Evolutionary conservation across 169 alveolate genomes (phyloP).

Genomic region (Plasmodium yoelii): DNA sequence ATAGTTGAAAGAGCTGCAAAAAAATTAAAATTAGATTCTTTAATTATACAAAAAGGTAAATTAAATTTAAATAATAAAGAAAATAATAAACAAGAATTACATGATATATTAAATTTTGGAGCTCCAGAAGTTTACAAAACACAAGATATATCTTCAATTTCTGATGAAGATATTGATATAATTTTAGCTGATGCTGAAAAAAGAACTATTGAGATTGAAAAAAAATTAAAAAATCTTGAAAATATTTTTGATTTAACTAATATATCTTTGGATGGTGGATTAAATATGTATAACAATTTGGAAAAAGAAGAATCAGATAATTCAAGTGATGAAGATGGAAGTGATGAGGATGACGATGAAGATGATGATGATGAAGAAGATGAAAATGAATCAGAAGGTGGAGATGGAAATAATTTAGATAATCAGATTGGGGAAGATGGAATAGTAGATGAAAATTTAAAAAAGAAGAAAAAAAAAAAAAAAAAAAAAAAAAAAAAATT

Average conservation of each 20-base stretch:
- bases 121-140: slow-evolving; percentile 93
- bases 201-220: slow-evolving; percentile 91
- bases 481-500: slow-evolving; percentile 32
- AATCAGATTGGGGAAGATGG: too few relatives aligned
- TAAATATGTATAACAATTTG: slow-evolving; percentile 80
- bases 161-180: slow-evolving; percentile 92
- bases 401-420: not conserved
- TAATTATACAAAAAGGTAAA: slow-evolving; percentile 97
- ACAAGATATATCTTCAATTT: slow-evolving; percentile 86
- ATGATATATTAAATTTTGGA: slow-evolving; percentile 92
- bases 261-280: slow-evolving; percentile 86
- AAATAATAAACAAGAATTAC: slow-evolving; percentile 91
- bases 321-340: slow-evolving; percentile 73
- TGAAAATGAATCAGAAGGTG: not conserved
- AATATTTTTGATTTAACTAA: slow-evolving; percentile 81
- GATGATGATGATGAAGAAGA: slow-evolving; percentile 10
- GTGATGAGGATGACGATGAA: slow-evolving; percentile 51
- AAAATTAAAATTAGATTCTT: slow-evolving; percentile 96
- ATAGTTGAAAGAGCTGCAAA: slow-evolving; percentile 96
- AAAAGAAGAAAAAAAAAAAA: slow-evolving; percentile 24
- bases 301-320: slow-evolving; percentile 63
- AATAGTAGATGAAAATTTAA: too few relatives aligned
- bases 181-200: slow-evolving; percentile 91
- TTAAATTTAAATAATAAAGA: slow-evolving; percentile 84
- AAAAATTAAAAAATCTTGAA: slow-evolving; percentile 84